phyloP scores from a whole-genome alignment of 192 early-diverging fungal genomes.

The Mortierella antarctica region DNA sequence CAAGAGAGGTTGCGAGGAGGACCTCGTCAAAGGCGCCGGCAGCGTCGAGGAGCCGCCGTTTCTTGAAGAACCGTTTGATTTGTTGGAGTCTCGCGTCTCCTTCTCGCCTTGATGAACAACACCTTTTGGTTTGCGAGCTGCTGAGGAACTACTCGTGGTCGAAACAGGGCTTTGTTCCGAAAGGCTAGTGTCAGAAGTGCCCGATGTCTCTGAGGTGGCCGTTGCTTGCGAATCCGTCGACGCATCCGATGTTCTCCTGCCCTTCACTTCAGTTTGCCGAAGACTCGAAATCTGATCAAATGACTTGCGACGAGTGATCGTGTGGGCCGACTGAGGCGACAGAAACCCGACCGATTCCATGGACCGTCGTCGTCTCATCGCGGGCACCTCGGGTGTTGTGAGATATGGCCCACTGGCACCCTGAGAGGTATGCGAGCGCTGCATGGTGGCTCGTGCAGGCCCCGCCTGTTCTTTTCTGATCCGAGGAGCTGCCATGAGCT shows the following conservation, averaged over 20 bases:
- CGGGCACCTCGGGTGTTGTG: not conserved
- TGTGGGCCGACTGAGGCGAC: constrained; percentile 12
- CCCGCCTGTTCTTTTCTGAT: not conserved
- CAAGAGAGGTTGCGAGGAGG: constrained; percentile 22
- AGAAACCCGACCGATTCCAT: constrained; percentile 41
- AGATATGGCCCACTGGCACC: not conserved
- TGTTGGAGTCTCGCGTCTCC: too few relatives aligned
- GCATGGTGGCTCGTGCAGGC: constrained; percentile 7
- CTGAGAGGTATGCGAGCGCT: constrained; percentile 36
- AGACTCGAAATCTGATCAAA: constrained; percentile 26
- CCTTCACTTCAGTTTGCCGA: constrained; percentile 2
- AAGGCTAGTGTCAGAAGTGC: constrained; percentile 16
- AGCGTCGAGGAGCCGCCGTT: not conserved
- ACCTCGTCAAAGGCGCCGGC: constrained; percentile 11
- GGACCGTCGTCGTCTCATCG: constrained; percentile 32
- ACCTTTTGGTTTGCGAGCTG: too few relatives aligned
- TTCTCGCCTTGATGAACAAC: too few relatives aligned
- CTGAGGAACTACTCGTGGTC: too few relatives aligned
- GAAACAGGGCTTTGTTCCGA: constrained; percentile 10
- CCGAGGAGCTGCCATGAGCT: not conserved
- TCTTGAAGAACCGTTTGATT: not conserved
- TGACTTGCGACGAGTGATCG: constrained; percentile 37
- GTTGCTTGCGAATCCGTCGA: constrained; percentile 38
- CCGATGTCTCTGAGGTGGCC: constrained; percentile 21
- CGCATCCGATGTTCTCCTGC: constrained; percentile 34